Percentiles rank a stretch among this genome's conserved stretches.
These are phyloP conservation scores for Rhododendron molle DNA, from an alignment of 148 eudicot genomes.

Conservation along the genomic window DNA sequence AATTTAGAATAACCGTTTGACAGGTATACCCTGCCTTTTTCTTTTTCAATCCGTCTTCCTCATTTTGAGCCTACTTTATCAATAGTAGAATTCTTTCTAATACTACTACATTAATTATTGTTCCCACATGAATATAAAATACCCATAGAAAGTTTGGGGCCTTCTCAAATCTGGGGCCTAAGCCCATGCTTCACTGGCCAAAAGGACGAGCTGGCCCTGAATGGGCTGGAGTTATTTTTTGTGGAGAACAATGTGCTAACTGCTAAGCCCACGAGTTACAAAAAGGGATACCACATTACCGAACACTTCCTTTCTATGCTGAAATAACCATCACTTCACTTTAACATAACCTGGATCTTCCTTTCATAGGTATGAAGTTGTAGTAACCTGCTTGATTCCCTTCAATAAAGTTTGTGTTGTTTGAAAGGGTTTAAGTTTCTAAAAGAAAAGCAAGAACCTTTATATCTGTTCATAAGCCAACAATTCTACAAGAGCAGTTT, in stretches of 20 bases:
- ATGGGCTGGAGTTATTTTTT: neutral
- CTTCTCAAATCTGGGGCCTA: neutral
- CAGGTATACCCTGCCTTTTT: neutral
- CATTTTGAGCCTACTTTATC: neutral
- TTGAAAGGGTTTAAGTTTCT: neutral
- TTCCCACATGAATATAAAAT: neutral
- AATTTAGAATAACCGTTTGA: no score
- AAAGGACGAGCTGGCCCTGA: neutral
- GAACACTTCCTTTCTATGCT: neutral
- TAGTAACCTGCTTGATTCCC: neutral
- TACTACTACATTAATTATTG: neutral
- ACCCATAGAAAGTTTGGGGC: neutral
- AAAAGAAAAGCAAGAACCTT: neutral
- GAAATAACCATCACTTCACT: neutral
- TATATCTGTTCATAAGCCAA: neutral
- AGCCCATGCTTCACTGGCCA: neutral
- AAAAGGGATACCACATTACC: neutral
- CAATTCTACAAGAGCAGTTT: neutral
- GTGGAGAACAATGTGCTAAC: neutral
- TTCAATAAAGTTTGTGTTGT: neutral
- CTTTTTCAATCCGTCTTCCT: neutral
- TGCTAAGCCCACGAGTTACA: neutral
- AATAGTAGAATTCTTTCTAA: neutral
- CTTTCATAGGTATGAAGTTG: neutral
- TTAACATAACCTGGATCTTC: neutral